These are phyloP conservation scores for Acacia pycnantha DNA, from an alignment of 331 rosid species.

Conservation along the genomic window DNA sequence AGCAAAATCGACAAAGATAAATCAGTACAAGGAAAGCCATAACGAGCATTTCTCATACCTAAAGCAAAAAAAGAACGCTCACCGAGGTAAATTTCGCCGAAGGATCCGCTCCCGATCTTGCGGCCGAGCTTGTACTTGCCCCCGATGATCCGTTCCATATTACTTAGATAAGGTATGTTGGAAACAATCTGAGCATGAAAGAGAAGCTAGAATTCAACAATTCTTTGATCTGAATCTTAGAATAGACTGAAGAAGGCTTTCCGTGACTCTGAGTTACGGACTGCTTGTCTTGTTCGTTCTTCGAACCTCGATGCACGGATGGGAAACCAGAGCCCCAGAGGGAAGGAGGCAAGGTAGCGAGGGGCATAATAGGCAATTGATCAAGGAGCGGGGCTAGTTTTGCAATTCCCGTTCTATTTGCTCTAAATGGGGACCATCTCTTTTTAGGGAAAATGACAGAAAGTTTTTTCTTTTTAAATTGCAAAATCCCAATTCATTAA, in stretches of 20 bases:
- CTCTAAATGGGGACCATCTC: neutral
- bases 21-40: slow-evolving; percentile 18
- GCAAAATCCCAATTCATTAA: too few species aligned
- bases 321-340: slow-evolving; percentile 44
- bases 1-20: slow-evolving; percentile 14
- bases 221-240: slow-evolving; percentile 16
- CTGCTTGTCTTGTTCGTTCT: neutral
- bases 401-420: slow-evolving; percentile 18
- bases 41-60: neutral
- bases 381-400: slow-evolving; percentile 31
- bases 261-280: neutral
- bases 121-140: slow-evolving; percentile 89
- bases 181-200: slow-evolving; percentile 31
- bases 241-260: neutral
- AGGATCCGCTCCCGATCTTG: slow-evolving; percentile 98
- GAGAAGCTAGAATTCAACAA: slow-evolving; percentile 7
- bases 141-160: slow-evolving; percentile 89
- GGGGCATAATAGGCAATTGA: slow-evolving; percentile 12
- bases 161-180: slow-evolving; percentile 32
- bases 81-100: slow-evolving; percentile 96
- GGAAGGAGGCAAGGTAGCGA: neutral
- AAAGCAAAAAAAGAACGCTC: neutral
- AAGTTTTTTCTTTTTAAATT: too few species aligned
- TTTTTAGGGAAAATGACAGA: too few species aligned
- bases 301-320: neutral